Base-by-base conservation (phyloP, 2,329 filamentous ascomycete genomes). In the Exophiala calicioides region DNA sequence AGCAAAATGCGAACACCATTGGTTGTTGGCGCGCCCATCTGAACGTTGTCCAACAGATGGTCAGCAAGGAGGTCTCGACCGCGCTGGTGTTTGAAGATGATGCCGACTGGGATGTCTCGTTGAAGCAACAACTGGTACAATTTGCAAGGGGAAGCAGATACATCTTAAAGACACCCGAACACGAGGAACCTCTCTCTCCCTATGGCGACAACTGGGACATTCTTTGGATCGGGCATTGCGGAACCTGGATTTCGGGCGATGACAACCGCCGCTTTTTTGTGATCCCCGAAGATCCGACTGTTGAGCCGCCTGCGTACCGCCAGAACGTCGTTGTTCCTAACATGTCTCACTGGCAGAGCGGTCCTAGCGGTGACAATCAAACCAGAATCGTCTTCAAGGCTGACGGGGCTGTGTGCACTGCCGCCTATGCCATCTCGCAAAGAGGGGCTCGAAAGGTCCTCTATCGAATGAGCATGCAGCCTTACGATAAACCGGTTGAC, bases 61-160 rank as follows among this genome's bases (percentile, higher is more conserved):
- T 79, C 9, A 63, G 70, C n/a, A 61, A 70, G 8, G 69, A 71
- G 30, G 54, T 77, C 2, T 62, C 66, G 1, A 74, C 72, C 1
- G 76, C 74, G 0, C 62, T 81, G 2, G 74, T 81, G 20, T 59
- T 81, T 19, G 78, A 81, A 56, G 78, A 81, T 55, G 78, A 81
- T 45, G 68, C 72, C 15, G 78, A 81, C 62, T 81, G 78, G 78
- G 78, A 81, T 45, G 61, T 80, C 9, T 64, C 68, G 0, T 59
- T 81, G 18, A 74, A 74, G 23, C 40, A 62, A 0, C 78, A 81
- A 55, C 67, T 80, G 12, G 64, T 64, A 7, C 63, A 63, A 26
- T 67, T 68, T 19, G 65, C 65, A 3, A 50, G 58, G 31, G 62
- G 59, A 0, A 54, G 65, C 1, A 59, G 65, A 12, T 56, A 57